Evolutionary conservation across 2,329 filamentous ascomycete species (phyloP), one percentile per base, ranked within the genome.

Genomic region (Diaporthe destruens): DNA sequence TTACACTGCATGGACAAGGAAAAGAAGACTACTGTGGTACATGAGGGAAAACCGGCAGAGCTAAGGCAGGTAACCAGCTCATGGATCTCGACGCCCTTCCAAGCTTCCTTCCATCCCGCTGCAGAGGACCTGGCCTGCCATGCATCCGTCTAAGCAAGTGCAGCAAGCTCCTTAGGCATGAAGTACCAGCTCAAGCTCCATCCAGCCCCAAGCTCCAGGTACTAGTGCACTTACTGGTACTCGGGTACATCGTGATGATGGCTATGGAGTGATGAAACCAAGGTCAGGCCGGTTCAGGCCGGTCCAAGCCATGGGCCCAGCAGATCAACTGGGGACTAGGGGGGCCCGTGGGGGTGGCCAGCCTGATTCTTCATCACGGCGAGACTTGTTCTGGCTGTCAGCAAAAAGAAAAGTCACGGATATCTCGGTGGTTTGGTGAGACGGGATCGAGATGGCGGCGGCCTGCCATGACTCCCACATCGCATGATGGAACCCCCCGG

Each of bases 391-490:
- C 23, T 44, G 29, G 59, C 18, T 16, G 59, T 65, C 18, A 65
- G 59, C 59, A 65, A 12, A 39, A 39, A 12, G 3, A 11, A 11
- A 12, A 47, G 44, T n/a, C 34, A 49, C 18, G 18, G 44, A 47
- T 49, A 49, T 11, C 59, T 29, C n/a, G 25, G 59, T 63, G 42
- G 44, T 18, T 47, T 20, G 18, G 59, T 65, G 44, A 51, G 59
- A 51, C 32, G 44, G 42, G 59, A 65, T 65, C 59, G 59, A 65
- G 59, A 65, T 65, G 44, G 39, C 56, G 44, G 39, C 56, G 36
- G 59, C 44, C 59, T 20, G 25, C 59, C 42, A 16, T 44, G 29
- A 34, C 20, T 36, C 32, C 32, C 20, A 9, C 2, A 18, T n/a
- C 25, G 16, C 25, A n/a, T 11, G 42, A 49, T 32, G 39, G 16